These are phyloP conservation scores for Aspergillus costaricaensis DNA, from an alignment of 2,329 filamentous ascomycete genomes.

Conservation along the genomic window DNA sequence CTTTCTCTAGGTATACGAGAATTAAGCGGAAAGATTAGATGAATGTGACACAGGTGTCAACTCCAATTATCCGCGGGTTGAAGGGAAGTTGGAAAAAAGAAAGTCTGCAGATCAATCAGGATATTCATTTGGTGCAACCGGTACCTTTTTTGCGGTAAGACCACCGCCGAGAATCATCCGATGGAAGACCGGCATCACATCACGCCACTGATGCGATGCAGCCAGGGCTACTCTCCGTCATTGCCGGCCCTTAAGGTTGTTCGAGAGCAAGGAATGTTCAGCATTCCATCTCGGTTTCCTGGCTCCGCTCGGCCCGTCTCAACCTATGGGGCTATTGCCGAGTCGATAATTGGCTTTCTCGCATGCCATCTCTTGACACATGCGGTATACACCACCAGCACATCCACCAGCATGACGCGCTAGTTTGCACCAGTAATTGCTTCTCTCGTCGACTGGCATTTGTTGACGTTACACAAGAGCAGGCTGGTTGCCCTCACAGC, in stretches of 20 bases:
- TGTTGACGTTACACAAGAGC: background rate
- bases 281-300: background rate
- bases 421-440: background rate
- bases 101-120: background rate
- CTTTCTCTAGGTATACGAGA: background rate
- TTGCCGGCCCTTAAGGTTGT: constrained; percentile 1
- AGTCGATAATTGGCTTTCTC: constrained; percentile 1
- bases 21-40: background rate
- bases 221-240: background rate
- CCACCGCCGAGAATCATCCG: constrained; percentile 1
- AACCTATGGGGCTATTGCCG: constrained; percentile 2
- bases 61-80: background rate
- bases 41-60: background rate
- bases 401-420: background rate
- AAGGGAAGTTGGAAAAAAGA: background rate
- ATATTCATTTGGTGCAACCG: background rate
- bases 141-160: background rate
- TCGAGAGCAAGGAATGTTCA: background rate
- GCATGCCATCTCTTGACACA: background rate
- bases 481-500: background rate
- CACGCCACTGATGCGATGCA: background rate
- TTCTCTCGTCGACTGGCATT: background rate
- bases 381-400: background rate
- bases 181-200: background rate
- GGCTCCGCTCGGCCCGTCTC: background rate